Conservation (phyloP, 331 rosid genomes). For the Stylosanthes scabra region DNA sequence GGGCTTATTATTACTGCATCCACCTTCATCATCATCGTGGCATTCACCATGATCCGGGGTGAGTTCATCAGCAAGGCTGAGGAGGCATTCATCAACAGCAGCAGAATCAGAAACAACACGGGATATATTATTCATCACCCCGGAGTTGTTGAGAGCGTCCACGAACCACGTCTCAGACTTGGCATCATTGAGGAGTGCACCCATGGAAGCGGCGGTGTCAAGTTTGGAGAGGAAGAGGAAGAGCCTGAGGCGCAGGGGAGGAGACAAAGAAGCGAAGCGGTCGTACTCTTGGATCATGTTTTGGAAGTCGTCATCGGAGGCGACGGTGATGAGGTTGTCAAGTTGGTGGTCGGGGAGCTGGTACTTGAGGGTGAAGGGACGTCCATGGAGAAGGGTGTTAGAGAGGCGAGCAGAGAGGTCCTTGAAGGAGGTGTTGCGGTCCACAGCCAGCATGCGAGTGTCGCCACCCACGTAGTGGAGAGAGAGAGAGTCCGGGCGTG, state of each 20-base stretch:
- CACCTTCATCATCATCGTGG: no score
- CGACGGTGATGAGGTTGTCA: constrained; percentile 74
- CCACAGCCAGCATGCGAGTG: constrained; percentile 80
- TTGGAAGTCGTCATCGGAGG: constrained; percentile 88
- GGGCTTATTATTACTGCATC: constrained; percentile 47
- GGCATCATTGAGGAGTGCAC: constrained; percentile 77
- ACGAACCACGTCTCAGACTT: constrained; percentile 98
- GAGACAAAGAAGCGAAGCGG: constrained; percentile 43
- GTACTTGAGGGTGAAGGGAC: constrained; percentile 83
- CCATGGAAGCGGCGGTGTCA: constrained; percentile 78
- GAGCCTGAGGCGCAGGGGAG: constrained; percentile 73
- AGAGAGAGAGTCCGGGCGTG: constrained; percentile 89
- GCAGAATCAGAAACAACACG: constrained; percentile 79
- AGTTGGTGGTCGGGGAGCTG: constrained; percentile 89
- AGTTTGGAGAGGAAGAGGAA: constrained; percentile 77
- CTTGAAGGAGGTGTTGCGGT: constrained; percentile 65
- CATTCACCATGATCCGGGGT: constrained; percentile 43
- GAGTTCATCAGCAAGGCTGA: constrained; percentile 55
- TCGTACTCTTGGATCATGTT: constrained; percentile 94
- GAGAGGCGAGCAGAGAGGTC: constrained; percentile 79
- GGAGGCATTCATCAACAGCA: constrained; percentile 50
- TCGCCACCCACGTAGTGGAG: constrained; percentile 93
- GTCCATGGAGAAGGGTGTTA: constrained; percentile 68
- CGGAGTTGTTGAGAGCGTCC: constrained; percentile 84
- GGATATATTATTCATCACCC: constrained; percentile 32